phyloP scores from a whole-genome alignment of 805 yeast species.

The Blastobotrys robertii region DNA sequence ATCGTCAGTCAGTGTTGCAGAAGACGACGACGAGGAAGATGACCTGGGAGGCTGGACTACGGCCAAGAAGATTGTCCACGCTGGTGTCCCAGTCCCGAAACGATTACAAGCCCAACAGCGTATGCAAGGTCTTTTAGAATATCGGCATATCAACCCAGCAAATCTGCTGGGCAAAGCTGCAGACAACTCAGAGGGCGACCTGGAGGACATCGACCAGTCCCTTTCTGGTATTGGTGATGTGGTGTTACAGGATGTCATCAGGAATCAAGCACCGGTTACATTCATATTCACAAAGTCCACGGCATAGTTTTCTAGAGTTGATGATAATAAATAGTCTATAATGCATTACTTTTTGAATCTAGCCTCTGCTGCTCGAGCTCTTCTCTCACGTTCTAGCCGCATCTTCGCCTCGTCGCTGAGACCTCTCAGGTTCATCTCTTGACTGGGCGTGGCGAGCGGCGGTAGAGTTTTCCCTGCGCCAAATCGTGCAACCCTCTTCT shows the following conservation, averaged over 20 bases:
- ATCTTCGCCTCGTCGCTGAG: slow-evolving; percentile 64
- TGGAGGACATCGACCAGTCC: background rate
- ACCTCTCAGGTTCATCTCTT: slow-evolving; percentile 30
- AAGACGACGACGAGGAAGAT: slow-evolving; percentile 15
- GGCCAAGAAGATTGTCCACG: slow-evolving; percentile 39
- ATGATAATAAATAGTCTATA: background rate
- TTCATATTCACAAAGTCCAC: slow-evolving; percentile 35
- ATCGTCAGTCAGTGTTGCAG: slow-evolving; percentile 2
- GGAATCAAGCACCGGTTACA: slow-evolving; percentile 24
- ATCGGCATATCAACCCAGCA: slow-evolving; percentile 51
- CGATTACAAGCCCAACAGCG: slow-evolving; percentile 35
- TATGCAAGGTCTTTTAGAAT: slow-evolving; percentile 50
- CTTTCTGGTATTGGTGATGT: slow-evolving; percentile 3
- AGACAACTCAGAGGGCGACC: slow-evolving; percentile 4
- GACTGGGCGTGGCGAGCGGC: slow-evolving; percentile 14
- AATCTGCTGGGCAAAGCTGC: background rate
- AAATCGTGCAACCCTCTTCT: slow-evolving; percentile 18
- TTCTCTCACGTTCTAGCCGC: slow-evolving; percentile 81
- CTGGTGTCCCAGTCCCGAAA: slow-evolving; percentile 14
- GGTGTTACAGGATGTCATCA: slow-evolving; percentile 21
- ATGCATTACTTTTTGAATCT: slow-evolving; percentile 37
- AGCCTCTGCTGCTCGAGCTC: slow-evolving; percentile 96
- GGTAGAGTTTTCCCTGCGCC: slow-evolving; percentile 19
- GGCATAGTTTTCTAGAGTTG: slow-evolving; percentile 10
- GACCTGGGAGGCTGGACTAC: slow-evolving; percentile 38